Conservation (phyloP, 352 stramenopile species). For the Peronosclerospora sorghi region DNA sequence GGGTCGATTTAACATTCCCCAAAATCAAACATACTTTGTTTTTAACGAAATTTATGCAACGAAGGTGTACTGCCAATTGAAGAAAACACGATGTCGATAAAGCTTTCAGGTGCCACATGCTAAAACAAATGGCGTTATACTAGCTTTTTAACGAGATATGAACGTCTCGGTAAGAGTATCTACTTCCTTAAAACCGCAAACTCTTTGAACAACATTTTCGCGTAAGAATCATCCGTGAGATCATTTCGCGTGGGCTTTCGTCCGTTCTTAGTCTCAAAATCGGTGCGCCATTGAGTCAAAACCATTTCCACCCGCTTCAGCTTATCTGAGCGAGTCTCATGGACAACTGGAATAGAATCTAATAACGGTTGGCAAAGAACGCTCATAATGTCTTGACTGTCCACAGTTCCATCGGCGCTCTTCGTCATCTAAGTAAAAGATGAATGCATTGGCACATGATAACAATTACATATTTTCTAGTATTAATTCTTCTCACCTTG, state of each 20-base stretch:
- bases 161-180: too few relatives aligned
- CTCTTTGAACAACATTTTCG: constrained; percentile 56
- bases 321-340: constrained; percentile 50
- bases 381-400: constrained; percentile 72
- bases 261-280: constrained; percentile 41
- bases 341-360: constrained; percentile 35
- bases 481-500: constrained; percentile 33
- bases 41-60: too few relatives aligned
- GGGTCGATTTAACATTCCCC: too few relatives aligned
- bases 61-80: too few relatives aligned
- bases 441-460: constrained; percentile 1
- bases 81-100: too few relatives aligned
- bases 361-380: constrained; percentile 79
- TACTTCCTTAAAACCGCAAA: constrained; percentile 67
- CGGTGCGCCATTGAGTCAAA: constrained; percentile 52
- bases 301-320: constrained; percentile 41
- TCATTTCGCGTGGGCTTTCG: constrained; percentile 53
- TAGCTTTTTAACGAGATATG: too few relatives aligned
- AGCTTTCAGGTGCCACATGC: too few relatives aligned
- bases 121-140: too few relatives aligned
- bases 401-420: constrained; percentile 32
- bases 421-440: constrained; percentile 50
- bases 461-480: background rate
- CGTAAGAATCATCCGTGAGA: constrained; percentile 41
- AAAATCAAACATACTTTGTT: too few relatives aligned